Base-by-base conservation (phyloP, 83 land plant species). In the Isoetes engelmannii region DNA sequence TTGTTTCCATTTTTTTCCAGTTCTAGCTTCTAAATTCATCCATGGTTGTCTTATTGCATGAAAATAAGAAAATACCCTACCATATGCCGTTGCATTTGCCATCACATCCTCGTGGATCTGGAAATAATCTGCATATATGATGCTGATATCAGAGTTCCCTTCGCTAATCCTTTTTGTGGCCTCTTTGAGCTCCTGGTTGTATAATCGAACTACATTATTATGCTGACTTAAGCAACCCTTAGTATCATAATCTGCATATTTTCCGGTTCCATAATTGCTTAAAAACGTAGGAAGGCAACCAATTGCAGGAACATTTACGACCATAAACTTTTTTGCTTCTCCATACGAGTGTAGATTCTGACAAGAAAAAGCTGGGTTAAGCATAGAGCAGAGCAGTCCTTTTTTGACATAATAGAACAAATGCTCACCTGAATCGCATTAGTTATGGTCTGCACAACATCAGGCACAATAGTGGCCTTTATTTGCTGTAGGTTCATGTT, bases 401-500 rank as follows among this genome's bases (percentile, higher is more conserved):
- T 28, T 28, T 28, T 28, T 28, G 37, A 28, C 37, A 28, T 28
- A 28, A 0, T 0, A 28, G 37, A 28, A 28, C 37, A 28, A 28
- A 28, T 51, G 54, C 54, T 51, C 54, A 51, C 54, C 54, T n/a
- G 54, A 12, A 51, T n/a, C 1, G 54, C 54, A 51, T 51, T 51
- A 12, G 54, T 12, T 51, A 51, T 51, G 15, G 15, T 12, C 54
- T 51, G 54, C 0, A 15, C 54, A 51, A 51, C 54, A 12, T 51
- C n/a, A 51, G 54, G 54, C 54, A 3, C 54, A 10, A 51, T 12
- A 10, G 54, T 51, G 12, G 15, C 54, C 12, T 51, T 51, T 10
- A 51, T 51, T 51, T 51, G 54, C 12, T 51, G n/a, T 0, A 51
- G 54, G 54, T 10, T 12, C 15, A 51, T 10, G 12, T n/a, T n/a